Evolutionary conservation across 1,284 basidiomycete genomes (phyloP), one percentile per base, ranked within the genome.

Genomic region (Farysia itapuensis): DNA sequence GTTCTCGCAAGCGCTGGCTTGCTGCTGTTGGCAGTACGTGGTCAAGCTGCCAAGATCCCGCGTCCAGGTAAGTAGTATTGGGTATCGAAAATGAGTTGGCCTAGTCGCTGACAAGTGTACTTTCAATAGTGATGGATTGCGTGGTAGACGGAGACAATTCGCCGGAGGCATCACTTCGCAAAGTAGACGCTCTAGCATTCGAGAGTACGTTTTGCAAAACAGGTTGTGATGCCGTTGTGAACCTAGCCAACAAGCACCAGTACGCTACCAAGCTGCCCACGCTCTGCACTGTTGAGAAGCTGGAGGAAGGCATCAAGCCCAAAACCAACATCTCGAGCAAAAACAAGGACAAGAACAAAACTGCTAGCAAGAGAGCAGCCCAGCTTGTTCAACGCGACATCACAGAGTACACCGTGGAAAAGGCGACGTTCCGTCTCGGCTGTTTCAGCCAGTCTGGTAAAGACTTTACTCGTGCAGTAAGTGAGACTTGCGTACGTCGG

Each of bases 201-300:
- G 13, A 16, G 15, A 31, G 33, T 18, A 45, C 49, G 43, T 60
- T 28, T 36, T 60, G 56, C 33, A 24, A 35, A n/a, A 8, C 19
- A 7, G 56, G 56, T 12, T 60, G 56, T 35, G 56, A 53, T 21
- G 32, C 34, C 19, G 39, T 38, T 8, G 39, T 53, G 35, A 60
- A 60, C 23, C 19, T 24, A 15, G 42, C 35, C 8, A 30, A 22
- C 5, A 21, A 42, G 6, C 44, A 43, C 11, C 9, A 28, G 11
- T 40, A 21, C 22, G 16, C 38, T 4, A 59, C 44, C 4, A 41
- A 40, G 23, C 11, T 46, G 35, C 29, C 30, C 16, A 30, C 50
- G 4, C 22, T 28, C 42, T 60, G 57, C 34, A 42, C 33, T 29
- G 45, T 50, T 1, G n/a, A 45, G 23, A 60, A 54, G 39, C 37